Conservation (phyloP, 495 filamentous ascomycete genomes). For the Penicillium nucicola region DNA sequence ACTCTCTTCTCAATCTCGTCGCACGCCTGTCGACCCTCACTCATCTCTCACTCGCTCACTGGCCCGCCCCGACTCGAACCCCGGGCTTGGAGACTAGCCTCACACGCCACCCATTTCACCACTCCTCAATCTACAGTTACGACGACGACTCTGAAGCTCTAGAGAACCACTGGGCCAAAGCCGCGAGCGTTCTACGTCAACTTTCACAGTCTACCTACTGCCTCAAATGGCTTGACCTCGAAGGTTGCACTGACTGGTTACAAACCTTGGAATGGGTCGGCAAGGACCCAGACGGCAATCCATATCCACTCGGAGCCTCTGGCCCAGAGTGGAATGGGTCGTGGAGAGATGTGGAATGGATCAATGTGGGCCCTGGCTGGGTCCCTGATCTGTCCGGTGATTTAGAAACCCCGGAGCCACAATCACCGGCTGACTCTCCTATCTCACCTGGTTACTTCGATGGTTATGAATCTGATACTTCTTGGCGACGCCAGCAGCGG, state of each 20-base stretch:
- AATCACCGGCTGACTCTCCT: too few relatives aligned
- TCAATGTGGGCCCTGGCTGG: slow-evolving; percentile 54
- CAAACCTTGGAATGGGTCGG: slow-evolving; percentile 54
- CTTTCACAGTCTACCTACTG: slow-evolving; percentile 65
- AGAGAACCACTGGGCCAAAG: slow-evolving; percentile 69
- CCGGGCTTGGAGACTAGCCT: slow-evolving; percentile 55
- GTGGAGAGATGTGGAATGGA: slow-evolving; percentile 48
- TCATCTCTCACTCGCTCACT: slow-evolving; percentile 73
- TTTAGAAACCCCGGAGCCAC: too few relatives aligned
- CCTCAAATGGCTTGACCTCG: slow-evolving; percentile 76
- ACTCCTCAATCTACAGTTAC: slow-evolving; percentile 43
- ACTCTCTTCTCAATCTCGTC: slow-evolving; percentile 60
- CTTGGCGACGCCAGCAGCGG: slow-evolving; percentile 22
- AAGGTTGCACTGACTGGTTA: slow-evolving; percentile 72
- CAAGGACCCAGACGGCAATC: slow-evolving; percentile 23
- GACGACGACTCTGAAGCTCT: slow-evolving; percentile 62
- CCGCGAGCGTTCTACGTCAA: slow-evolving; percentile 63
- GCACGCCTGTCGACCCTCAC: slow-evolving; percentile 62
- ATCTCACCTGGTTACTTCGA: slow-evolving; percentile 5
- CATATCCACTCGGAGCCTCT: slow-evolving; percentile 15
- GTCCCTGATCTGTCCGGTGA: slow-evolving; percentile 11
- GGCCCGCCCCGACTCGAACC: slow-evolving; percentile 70
- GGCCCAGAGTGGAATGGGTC: slow-evolving; percentile 50
- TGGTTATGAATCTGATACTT: background rate
- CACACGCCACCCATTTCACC: slow-evolving; percentile 28